phyloP scores from a whole-genome alignment of 148 eudicot species.

The Rheum nobile region DNA sequence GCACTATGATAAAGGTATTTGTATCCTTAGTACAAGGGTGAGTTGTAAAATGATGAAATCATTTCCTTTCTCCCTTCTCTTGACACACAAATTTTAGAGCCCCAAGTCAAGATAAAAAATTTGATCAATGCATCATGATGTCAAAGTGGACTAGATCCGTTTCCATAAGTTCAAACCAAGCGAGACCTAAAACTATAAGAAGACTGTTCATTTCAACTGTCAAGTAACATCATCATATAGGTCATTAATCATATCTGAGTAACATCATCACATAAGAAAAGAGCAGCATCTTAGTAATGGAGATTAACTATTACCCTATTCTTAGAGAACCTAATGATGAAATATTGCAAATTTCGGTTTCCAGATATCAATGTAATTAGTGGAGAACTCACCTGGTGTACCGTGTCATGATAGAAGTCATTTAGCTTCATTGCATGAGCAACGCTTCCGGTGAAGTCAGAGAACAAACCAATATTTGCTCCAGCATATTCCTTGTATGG shows the following conservation, averaged over 20 bases:
- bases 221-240: neutral
- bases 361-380: neutral
- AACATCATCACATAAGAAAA: neutral
- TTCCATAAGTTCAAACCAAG: too few species aligned
- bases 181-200: too few species aligned
- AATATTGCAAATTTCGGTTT: neutral
- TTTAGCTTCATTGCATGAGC: slow-evolving; percentile 81
- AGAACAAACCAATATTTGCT: slow-evolving; percentile 73
- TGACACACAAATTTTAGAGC: too few species aligned
- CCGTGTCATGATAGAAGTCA: slow-evolving; percentile 95
- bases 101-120: too few species aligned
- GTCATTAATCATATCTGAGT: neutral
- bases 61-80: too few species aligned
- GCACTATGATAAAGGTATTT: too few species aligned
- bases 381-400: slow-evolving; percentile 62
- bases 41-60: too few species aligned
- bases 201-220: neutral
- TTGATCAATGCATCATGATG: too few species aligned
- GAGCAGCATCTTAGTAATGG: neutral
- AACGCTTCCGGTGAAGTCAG: slow-evolving; percentile 67
- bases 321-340: neutral
- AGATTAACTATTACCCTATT: too few species aligned
- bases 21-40: too few species aligned
- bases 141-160: too few species aligned
- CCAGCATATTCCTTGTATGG: slow-evolving; percentile 97